phyloP scores from a whole-genome alignment of 768 basidiomycete genomes.

The Tricholoma hemisulphureum region DNA sequence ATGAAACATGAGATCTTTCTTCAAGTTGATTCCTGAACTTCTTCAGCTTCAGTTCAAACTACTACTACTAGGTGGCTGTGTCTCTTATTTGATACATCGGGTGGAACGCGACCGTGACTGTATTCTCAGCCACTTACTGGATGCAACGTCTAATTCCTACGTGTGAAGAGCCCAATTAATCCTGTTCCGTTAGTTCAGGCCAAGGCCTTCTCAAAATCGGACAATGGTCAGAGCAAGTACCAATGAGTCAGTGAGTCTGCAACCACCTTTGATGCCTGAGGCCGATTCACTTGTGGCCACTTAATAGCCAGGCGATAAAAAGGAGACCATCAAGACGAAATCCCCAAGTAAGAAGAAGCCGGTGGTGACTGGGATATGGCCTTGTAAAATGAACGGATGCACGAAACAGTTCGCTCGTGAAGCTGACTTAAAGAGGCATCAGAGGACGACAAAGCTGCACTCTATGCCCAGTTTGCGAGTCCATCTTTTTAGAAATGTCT shows the following conservation, averaged over 20 bases:
- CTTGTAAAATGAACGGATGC: conserved; percentile 79
- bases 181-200: not conserved
- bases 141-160: conserved; percentile 3
- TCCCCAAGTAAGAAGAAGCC: conserved; percentile 43
- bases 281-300: conserved; percentile 9
- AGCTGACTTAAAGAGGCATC: conserved; percentile 79
- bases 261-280: conserved; percentile 8
- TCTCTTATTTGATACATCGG: conserved; percentile 12
- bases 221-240: conserved; percentile 24
- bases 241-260: conserved; percentile 27
- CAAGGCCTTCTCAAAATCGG: not conserved
- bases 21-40: no score
- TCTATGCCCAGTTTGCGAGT: conserved; percentile 72
- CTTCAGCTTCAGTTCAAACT: no score
- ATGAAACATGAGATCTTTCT: not conserved
- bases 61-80: not conserved
- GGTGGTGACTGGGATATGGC: conserved; percentile 59
- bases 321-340: conserved; percentile 26
- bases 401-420: conserved; percentile 81
- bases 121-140: conserved; percentile 7
- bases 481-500: conserved; percentile 4
- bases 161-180: not conserved
- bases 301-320: conserved; percentile 25
- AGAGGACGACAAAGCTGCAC: conserved; percentile 76
- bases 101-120: conserved; percentile 10